These are phyloP conservation scores for Ophiosphaerella korrae DNA, from an alignment of 2,329 filamentous ascomycete genomes.

Conservation along the genomic window DNA sequence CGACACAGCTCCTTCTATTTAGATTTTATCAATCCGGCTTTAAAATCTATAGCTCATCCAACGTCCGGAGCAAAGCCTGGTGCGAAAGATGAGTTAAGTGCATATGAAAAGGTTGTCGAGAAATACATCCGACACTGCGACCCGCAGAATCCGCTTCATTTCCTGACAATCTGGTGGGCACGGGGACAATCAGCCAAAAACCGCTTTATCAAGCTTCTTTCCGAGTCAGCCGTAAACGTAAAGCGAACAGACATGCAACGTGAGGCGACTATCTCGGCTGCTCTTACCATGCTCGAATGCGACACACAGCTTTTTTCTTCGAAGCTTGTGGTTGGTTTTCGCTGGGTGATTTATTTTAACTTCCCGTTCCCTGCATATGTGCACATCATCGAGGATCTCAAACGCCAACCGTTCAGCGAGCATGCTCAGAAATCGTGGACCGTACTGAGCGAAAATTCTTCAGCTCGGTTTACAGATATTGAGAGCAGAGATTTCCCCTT, in stretches of 20 bases:
- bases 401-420: constrained; percentile 40
- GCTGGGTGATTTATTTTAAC: constrained; percentile 51
- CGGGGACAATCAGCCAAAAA: constrained; percentile 55
- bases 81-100: background rate
- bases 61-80: background rate
- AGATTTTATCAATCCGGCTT: constrained; percentile 52
- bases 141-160: constrained; percentile 40
- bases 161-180: constrained; percentile 54
- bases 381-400: constrained; percentile 52
- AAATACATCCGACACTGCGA: constrained; percentile 45
- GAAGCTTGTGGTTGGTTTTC: constrained; percentile 48
- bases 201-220: constrained; percentile 58
- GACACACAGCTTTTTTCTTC: constrained; percentile 54
- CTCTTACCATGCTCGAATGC: constrained; percentile 51
- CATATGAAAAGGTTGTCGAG: constrained; percentile 49
- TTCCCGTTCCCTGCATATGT: constrained; percentile 59
- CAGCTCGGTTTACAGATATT: constrained; percentile 40
- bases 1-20: constrained; percentile 51
- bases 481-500: constrained; percentile 18
- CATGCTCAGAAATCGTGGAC: constrained; percentile 51
- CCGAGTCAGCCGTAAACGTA: constrained; percentile 18
- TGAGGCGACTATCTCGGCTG: constrained; percentile 36
- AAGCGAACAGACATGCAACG: constrained; percentile 27
- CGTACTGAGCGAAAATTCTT: constrained; percentile 54
- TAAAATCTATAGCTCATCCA: constrained; percentile 45